Evolutionary conservation across 169 alveolate genomes (phyloP), one percentile per base, ranked within the genome.

Genomic region (Plasmodium knowlesi): DNA sequence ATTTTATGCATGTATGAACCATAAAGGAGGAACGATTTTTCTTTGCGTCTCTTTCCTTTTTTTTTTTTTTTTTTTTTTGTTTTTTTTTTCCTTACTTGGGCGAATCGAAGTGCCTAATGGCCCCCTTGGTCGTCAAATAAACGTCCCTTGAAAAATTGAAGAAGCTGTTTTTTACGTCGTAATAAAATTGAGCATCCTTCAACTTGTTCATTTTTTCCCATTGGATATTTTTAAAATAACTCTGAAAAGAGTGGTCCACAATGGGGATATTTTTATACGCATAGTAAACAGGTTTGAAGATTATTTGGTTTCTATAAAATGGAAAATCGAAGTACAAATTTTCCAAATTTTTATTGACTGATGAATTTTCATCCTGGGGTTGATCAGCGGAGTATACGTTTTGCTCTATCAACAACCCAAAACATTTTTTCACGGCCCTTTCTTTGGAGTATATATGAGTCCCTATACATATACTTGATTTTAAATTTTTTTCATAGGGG

Each of bases 371-470:
- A 43, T 91, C 95, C 8, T 91, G 81, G 37, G 92, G 76, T n/a
- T 43, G 79, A 54, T 91, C 92, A 8, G 41, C n/a, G 54, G 84
- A 25, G 54, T 82, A 82, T 30, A 82, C 92, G 83, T 91, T 91
- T 53, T 82, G 91, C 61, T 91, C 95, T 34, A 91, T 91, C 71
- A 82, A 76, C 46, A 91, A 82, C 41, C 95, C 95, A 28, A 91
- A 91, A 25, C 95, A 91, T 91, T 91, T 91, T 57, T 91, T 91
- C n/a, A 91, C 95, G 28, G 95, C 95, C 32, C 95, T 81, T 82
- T 91, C 95, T 81, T 91, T 81, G 28, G 95, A 91, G 39, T 91
- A 91, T 91, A 91, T 91, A 82, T 91, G 95, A 5, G 95, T 91
- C 54, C 95, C 95, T 71, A 91, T 82, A 81, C 95, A 91, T 81